Base-by-base conservation (phyloP, 2,329 filamentous ascomycete species). In the Pestalotiopsis fici region DNA sequence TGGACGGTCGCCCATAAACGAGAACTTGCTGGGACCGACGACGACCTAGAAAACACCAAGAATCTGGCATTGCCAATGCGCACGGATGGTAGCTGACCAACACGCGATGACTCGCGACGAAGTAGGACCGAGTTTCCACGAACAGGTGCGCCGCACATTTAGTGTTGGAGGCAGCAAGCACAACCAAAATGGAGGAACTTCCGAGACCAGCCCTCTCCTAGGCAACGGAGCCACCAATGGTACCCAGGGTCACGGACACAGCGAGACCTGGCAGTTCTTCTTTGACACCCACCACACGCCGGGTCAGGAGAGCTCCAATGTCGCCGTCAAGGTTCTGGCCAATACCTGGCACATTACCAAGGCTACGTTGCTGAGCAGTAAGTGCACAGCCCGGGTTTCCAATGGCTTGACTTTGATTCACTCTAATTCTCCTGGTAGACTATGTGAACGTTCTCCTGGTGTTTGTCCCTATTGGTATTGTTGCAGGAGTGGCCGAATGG, bases 401-500 rank as follows among this genome's bases (percentile, higher is more conserved):
- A 11, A 57, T 15, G 13, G 15, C 21, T 15, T 23, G 28, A 13
- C 37, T 9, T 13, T 27, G 11, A 23, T 11, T 50, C 1, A 50
- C 43, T 13, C 47, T 60, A 18, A 54, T 50, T 23, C 18, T 50
- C 69, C 39, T 43, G 15, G 31, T 66, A 89, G 87, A 83, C 72
- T 87, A 87, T 77, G 84, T 89, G 77, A 95, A 95, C 77, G 86
- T 91, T 71, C 84, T 91, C 65, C 89, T 96, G 70, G 83, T 93
- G 68, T 90, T 91, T 74, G 93, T 94, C 9, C 92, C 92, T 11
- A 78, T 93, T 55, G 92, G 92, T 69, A 92, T 95, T 69, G 74
- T 90, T 65, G 88, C 91, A 68, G 92, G 91, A 68, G 80, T 82
- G 15, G 74, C 88, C 68, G 81, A 83, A 59, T 92, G 91, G 89